A percentile compares a stretch with the other conserved stretches of the same genome.
These are phyloP conservation scores for Penicillium olsonii DNA, from an alignment of 2,329 filamentous ascomycete species.

Conservation along the genomic window DNA sequence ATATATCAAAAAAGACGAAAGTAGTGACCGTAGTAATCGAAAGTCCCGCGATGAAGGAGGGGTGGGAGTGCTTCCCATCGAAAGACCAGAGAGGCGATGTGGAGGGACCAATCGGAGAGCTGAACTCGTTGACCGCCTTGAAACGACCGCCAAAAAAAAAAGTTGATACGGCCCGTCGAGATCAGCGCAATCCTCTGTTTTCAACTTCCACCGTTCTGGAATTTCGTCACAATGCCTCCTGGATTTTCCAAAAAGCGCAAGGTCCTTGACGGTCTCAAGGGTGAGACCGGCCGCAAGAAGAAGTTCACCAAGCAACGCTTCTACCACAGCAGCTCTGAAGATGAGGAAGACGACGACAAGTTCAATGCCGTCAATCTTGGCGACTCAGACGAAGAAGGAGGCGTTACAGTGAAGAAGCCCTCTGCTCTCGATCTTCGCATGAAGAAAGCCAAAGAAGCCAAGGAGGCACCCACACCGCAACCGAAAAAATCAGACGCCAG, in stretches of 20 bases:
- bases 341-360: conserved; percentile 53
- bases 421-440: conserved; percentile 4
- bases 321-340: conserved; percentile 65
- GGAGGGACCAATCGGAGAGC: conserved; percentile 39
- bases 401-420: conserved; percentile 18
- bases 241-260: conserved; percentile 56
- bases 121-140: conserved; percentile 31
- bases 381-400: conserved; percentile 44
- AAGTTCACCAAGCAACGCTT: conserved; percentile 64
- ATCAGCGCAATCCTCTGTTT: conserved; percentile 5
- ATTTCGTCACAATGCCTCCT: conserved; percentile 40
- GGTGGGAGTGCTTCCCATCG: conserved; percentile 17
- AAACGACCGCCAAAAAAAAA: conserved; percentile 25
- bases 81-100: conserved; percentile 28
- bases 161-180: conserved; percentile 18
- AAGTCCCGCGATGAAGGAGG: conserved; percentile 18
- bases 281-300: conserved; percentile 52
- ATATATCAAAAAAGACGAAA: conserved; percentile 8
- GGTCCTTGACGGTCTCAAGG: conserved; percentile 60
- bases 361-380: conserved; percentile 55
- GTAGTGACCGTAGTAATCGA: conserved; percentile 2
- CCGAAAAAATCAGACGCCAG: conserved; percentile 20
- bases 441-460: conserved; percentile 21
- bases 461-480: conserved; percentile 12
- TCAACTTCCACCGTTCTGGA: conserved; percentile 12